Evolutionary conservation across 805 yeast genomes (phyloP).

Genomic region (Metschnikowia similis): DNA sequence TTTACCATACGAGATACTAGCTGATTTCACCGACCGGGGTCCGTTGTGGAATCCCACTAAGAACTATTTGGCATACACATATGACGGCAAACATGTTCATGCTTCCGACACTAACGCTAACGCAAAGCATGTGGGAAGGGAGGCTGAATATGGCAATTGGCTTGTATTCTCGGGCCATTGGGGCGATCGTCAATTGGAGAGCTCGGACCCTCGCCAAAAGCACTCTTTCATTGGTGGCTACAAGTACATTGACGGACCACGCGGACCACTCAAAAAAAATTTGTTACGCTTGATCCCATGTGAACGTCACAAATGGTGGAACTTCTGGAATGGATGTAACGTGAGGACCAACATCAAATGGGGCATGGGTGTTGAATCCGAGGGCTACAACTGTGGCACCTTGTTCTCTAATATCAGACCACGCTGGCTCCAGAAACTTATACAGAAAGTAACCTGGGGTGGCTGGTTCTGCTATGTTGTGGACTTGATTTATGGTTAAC

Average conservation of each 20-base stretch:
- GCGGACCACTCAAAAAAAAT: constrained; percentile 82
- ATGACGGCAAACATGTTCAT: constrained; percentile 53
- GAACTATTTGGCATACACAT: constrained; percentile 79
- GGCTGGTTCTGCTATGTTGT: constrained; percentile 56
- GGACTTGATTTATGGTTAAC: constrained; percentile 45
- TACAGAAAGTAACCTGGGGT: constrained; percentile 55
- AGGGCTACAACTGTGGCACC: constrained; percentile 79
- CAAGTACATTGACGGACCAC: constrained; percentile 89
- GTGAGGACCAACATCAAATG: constrained; percentile 67
- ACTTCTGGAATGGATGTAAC: constrained; percentile 77
- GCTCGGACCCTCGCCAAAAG: constrained; percentile 71
- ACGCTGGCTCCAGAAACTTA: constrained; percentile 41
- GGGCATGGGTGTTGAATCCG: constrained; percentile 87
- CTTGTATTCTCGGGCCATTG: constrained; percentile 75
- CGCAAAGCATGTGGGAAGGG: constrained; percentile 49
- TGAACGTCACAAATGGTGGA: constrained; percentile 90
- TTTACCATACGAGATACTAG: constrained; percentile 82
- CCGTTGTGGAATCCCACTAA: constrained; percentile 90
- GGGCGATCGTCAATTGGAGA: constrained; percentile 77
- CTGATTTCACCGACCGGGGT: constrained; percentile 94
- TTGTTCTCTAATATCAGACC: constrained; percentile 53
- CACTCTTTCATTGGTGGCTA: constrained; percentile 84
- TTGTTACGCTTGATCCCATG: constrained; percentile 68
- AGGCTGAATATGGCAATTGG: constrained; percentile 64
- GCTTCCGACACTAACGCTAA: constrained; percentile 39